Percentiles rank a stretch among this genome's conserved stretches.
These are phyloP conservation scores for Penicillium olsonii DNA, from an alignment of 2,329 filamentous ascomycete genomes.

Conservation along the genomic window DNA sequence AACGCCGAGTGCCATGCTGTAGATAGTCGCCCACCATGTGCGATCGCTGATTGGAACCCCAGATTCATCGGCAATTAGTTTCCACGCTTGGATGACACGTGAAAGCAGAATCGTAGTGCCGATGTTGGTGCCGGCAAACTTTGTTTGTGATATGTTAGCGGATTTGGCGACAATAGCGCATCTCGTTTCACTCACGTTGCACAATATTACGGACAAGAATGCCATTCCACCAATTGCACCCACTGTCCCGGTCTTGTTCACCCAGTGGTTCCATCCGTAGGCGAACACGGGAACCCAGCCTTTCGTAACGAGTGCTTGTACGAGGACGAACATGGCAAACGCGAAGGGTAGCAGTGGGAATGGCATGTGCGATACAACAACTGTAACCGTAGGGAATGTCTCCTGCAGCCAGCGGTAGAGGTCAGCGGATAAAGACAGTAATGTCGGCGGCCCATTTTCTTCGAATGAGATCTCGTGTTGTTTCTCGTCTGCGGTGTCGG, in stretches of 20 bases:
- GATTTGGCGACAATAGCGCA: neutral
- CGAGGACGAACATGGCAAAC: slow-evolving; percentile 73
- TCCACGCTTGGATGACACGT: slow-evolving; percentile 70
- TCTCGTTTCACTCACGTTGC: slow-evolving; percentile 63
- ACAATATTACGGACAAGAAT: slow-evolving; percentile 69
- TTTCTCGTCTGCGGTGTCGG: slow-evolving; percentile 30
- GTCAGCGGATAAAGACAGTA: slow-evolving; percentile 53
- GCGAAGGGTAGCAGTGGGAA: slow-evolving; percentile 70
- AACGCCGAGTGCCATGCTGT: slow-evolving; percentile 72
- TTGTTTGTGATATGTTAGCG: slow-evolving; percentile 12
- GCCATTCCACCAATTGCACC: slow-evolving; percentile 72
- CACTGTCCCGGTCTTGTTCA: slow-evolving; percentile 66
- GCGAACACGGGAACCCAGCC: slow-evolving; percentile 75
- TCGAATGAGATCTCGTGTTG: slow-evolving; percentile 20
- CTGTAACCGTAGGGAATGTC: slow-evolving; percentile 69
- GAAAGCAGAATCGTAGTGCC: slow-evolving; percentile 73
- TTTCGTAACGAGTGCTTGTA: slow-evolving; percentile 71
- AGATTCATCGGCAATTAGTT: slow-evolving; percentile 56
- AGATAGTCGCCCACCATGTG: slow-evolving; percentile 73
- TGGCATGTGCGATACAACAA: slow-evolving; percentile 66
- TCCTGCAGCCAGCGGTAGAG: slow-evolving; percentile 63
- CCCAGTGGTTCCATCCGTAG: slow-evolving; percentile 73
- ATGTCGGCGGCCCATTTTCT: slow-evolving; percentile 43
- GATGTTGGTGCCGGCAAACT: slow-evolving; percentile 78
- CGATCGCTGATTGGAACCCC: slow-evolving; percentile 59